Conservation (phyloP, 306 rosid genomes). For the Quercus dentata region DNA sequence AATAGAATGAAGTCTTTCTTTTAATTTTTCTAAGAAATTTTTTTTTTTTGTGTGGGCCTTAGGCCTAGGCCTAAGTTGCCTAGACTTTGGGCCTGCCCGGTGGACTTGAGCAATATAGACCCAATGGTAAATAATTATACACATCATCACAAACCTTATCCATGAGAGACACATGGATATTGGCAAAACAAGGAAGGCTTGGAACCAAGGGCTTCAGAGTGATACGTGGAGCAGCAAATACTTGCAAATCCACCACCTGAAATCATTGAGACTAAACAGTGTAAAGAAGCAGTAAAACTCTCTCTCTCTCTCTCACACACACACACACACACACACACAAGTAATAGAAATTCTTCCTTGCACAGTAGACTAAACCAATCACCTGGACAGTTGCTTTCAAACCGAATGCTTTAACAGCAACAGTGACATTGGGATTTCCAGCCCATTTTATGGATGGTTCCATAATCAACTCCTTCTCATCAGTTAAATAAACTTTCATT, state of each 20-base stretch:
- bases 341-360: background rate
- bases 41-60: too few relatives aligned
- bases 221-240: slow-evolving; percentile 69
- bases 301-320: background rate
- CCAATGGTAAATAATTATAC: background rate
- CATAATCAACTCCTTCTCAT: slow-evolving; percentile 93
- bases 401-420: slow-evolving; percentile 81
- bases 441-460: slow-evolving; percentile 92
- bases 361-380: background rate
- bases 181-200: slow-evolving; percentile 92
- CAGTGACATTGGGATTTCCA: slow-evolving; percentile 73
- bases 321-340: background rate
- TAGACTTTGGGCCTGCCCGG: too few relatives aligned
- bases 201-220: slow-evolving; percentile 97
- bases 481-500: slow-evolving; percentile 82
- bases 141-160: slow-evolving; percentile 68
- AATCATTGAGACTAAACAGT: slow-evolving; percentile 19
- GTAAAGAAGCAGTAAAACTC: slow-evolving; percentile 8
- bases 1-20: too few relatives aligned
- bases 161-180: slow-evolving; percentile 79
- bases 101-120: background rate
- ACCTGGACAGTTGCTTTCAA: slow-evolving; percentile 90
- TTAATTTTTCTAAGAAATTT: too few relatives aligned
- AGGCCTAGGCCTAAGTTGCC: too few relatives aligned
- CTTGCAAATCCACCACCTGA: slow-evolving; percentile 85